Conservation (phyloP, 2,329 filamentous ascomycete genomes). For the Talaromyces sp. region DNA sequence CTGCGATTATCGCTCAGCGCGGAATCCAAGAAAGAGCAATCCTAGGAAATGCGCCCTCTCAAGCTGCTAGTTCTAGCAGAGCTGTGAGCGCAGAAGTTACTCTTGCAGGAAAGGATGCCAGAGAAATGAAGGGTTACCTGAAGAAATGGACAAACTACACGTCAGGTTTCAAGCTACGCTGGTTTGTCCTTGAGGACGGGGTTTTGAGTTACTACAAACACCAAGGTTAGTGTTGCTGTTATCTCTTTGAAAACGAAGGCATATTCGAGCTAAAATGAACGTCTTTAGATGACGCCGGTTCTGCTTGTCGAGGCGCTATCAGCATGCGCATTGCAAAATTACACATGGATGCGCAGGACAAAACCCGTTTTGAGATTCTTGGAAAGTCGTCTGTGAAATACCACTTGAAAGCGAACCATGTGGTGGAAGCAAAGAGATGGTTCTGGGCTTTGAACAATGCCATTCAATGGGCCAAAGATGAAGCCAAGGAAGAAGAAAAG, state of each 20-base stretch:
- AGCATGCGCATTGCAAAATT: constrained; percentile 96
- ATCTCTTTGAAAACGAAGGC: not conserved
- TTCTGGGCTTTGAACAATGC: constrained; percentile 99
- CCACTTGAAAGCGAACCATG: constrained; percentile 93
- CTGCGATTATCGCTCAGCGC: constrained; percentile 87
- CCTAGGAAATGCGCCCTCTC: constrained; percentile 65
- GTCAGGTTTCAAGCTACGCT: constrained; percentile 90
- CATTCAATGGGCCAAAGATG: constrained; percentile 97
- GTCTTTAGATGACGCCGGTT: constrained; percentile 77
- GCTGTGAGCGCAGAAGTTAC: constrained; percentile 47
- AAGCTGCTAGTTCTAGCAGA: constrained; percentile 51
- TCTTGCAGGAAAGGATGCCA: constrained; percentile 74
- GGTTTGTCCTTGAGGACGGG: constrained; percentile 97
- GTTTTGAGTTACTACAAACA: constrained; percentile 99
- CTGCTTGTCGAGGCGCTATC: constrained; percentile 93
- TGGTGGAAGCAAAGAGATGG: constrained; percentile 97
- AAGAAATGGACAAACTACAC: constrained; percentile 99
- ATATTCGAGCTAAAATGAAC: constrained; percentile 7
- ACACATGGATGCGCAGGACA: constrained; percentile 95
- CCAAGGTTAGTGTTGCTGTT: constrained; percentile 54
- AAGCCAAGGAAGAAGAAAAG: constrained; percentile 83
- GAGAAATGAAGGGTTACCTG: constrained; percentile 97
- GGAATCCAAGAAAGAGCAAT: constrained; percentile 98
- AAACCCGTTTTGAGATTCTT: constrained; percentile 95
- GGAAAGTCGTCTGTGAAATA: constrained; percentile 99